Evolutionary conservation across 225 moss, liverwort and hornwort species (phyloP).

Genomic region (Pseudoscleropodium purum): DNA sequence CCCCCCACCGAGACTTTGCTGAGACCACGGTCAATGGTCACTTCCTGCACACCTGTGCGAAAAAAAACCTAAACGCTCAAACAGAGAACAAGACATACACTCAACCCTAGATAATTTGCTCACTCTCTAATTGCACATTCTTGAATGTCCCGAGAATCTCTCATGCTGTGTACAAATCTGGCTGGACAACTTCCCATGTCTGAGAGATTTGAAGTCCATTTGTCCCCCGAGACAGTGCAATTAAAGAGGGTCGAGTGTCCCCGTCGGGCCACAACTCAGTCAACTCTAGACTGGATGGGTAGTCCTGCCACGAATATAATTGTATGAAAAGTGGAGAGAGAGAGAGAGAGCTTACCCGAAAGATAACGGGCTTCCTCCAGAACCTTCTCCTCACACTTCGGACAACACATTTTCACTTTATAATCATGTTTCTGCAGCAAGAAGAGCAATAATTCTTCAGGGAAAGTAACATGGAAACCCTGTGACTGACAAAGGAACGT

Average conservation of each 20-base stretch:
- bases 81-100: neutral
- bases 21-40: constrained; percentile 4
- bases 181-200: neutral
- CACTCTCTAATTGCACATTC: neutral
- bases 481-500: neutral
- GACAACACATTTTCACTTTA: constrained; percentile 33
- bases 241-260: neutral
- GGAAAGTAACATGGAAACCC: neutral
- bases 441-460: neutral
- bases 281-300: neutral
- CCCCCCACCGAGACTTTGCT: constrained; percentile 12
- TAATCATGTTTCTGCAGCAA: constrained; percentile 10
- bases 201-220: neutral
- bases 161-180: neutral
- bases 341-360: neutral
- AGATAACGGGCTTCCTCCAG: constrained; percentile 18
- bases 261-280: neutral
- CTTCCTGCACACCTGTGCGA: constrained; percentile 6
- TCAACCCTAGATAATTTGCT: neutral
- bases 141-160: neutral
- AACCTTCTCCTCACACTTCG: constrained; percentile 27
- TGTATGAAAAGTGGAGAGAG: neutral
- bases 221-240: neutral
- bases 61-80: neutral
- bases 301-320: neutral